A percentile compares a stretch with the other conserved stretches of the same genome.
Conservation (phyloP, 495 filamentous ascomycete species). For the Hyphodiscus hymeniophilus region DNA sequence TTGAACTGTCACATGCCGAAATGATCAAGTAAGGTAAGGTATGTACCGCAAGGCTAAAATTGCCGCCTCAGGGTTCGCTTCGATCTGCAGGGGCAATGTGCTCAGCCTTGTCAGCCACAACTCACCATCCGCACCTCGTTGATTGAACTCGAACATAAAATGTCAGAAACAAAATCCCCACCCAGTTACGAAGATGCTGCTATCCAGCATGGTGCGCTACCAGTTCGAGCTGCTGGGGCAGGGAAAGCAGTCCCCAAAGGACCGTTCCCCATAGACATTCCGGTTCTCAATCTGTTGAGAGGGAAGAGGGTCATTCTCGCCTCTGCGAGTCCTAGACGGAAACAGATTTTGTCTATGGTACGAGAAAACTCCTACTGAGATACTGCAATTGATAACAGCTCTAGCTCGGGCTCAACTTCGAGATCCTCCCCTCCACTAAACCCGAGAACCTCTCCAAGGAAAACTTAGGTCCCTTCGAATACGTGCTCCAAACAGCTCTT, state of each 20-base stretch:
- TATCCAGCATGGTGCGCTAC: slow-evolving; percentile 26
- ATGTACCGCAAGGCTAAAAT: background rate
- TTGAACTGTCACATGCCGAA: background rate
- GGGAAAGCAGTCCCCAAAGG: slow-evolving; percentile 20
- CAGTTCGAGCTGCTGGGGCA: slow-evolving; percentile 5
- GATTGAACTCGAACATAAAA: slow-evolving; percentile 5
- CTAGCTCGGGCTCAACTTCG: slow-evolving; percentile 68
- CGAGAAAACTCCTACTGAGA: background rate
- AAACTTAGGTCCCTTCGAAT: slow-evolving; percentile 70
- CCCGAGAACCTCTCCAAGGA: slow-evolving; percentile 77
- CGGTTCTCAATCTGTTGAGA: slow-evolving; percentile 63
- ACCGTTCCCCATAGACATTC: slow-evolving; percentile 61
- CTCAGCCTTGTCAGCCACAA: slow-evolving; percentile 1
- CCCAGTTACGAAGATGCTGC: slow-evolving; percentile 33
- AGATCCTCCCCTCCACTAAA: slow-evolving; percentile 70
- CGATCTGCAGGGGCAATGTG: background rate
- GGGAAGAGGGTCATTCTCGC: slow-evolving; percentile 77
- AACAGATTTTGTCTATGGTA: slow-evolving; percentile 61
- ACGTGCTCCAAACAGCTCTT: slow-evolving; percentile 79
- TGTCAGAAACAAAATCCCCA: slow-evolving; percentile 14
- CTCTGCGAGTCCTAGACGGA: slow-evolving; percentile 75
- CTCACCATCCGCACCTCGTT: too few relatives aligned
- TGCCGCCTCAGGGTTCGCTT: background rate
- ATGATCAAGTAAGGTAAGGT: too few relatives aligned
- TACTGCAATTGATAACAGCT: background rate